phyloP scores from a whole-genome alignment of 2,329 filamentous ascomycete species.

The Colletotrichum sp. region DNA sequence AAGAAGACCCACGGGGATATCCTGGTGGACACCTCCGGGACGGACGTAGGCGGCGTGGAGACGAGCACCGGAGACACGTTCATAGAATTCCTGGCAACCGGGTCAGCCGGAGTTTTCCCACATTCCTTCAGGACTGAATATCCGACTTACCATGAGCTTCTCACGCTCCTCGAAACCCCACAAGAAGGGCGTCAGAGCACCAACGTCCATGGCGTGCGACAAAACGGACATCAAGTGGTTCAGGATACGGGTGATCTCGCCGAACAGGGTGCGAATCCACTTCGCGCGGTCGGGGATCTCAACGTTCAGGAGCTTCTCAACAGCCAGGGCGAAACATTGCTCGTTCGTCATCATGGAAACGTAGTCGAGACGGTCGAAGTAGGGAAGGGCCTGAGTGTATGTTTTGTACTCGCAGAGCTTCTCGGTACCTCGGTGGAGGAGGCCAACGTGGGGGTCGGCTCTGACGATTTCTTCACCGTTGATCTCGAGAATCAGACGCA shows the following conservation, averaged over 20 bases:
- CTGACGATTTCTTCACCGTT: constrained; percentile 98
- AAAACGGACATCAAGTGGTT: constrained; percentile 99
- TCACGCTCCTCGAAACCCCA: constrained; percentile 99
- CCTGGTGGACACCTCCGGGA: constrained; percentile 94
- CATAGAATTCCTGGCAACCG: constrained; percentile 88
- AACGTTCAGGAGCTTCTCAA: constrained; percentile 97
- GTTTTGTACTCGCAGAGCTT: constrained; percentile 99
- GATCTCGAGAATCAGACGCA: constrained; percentile 95
- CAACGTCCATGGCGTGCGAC: constrained; percentile 98
- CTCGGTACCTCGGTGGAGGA: constrained; percentile 96
- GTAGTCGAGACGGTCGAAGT: constrained; percentile 98
- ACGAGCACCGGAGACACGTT: constrained; percentile 97
- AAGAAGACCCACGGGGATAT: constrained; percentile 89
- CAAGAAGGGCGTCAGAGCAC: constrained; percentile 95
- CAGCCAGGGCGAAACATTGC: constrained; percentile 93
- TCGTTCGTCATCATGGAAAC: constrained; percentile 99
- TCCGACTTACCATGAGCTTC: constrained; percentile 88
- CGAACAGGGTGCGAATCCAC: constrained; percentile 95
- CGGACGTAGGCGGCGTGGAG: constrained; percentile 97
- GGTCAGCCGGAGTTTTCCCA: neutral
- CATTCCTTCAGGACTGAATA: neutral
- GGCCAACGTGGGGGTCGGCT: constrained; percentile 93
- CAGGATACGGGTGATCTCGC: constrained; percentile 88
- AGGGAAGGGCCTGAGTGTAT: constrained; percentile 95
- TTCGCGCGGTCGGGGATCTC: constrained; percentile 96